Percentiles rank a stretch among this genome's conserved stretches.
phyloP scores from a whole-genome alignment of 2,329 filamentous ascomycete species.

The Alternaria longipes region DNA sequence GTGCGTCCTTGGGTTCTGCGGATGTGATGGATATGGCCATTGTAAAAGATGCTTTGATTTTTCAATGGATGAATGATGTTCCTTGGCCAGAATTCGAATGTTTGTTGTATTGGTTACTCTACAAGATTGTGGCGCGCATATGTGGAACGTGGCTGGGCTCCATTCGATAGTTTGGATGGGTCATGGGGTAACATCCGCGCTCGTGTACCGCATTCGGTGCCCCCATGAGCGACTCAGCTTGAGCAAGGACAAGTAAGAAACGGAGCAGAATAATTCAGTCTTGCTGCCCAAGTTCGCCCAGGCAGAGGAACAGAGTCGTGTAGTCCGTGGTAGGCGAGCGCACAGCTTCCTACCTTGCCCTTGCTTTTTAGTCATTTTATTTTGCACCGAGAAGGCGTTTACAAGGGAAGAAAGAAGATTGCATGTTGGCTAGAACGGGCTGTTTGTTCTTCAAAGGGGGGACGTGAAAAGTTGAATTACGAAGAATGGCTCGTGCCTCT shows the following conservation, averaged over 20 bases:
- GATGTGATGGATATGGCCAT: constrained; percentile 2
- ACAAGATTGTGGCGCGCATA: not conserved
- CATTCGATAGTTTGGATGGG: not conserved
- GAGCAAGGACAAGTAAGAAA: not conserved
- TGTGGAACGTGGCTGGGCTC: not conserved
- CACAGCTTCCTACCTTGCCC: constrained; percentile 3
- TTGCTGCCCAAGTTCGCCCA: constrained; percentile 1
- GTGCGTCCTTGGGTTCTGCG: constrained; percentile 5
- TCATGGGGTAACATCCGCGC: not conserved
- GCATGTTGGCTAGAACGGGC: not conserved
- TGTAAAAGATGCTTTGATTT: not conserved
- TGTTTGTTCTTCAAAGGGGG: not conserved
- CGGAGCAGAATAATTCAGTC: no score
- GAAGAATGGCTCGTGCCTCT: not conserved
- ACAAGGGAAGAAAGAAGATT: not conserved
- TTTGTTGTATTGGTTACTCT: not conserved
- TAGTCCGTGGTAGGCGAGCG: constrained; percentile 1
- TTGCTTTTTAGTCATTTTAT: not conserved
- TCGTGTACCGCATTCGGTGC: not conserved
- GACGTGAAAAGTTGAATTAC: not conserved
- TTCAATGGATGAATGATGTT: not conserved
- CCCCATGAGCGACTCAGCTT: not conserved
- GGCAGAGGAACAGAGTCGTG: not conserved
- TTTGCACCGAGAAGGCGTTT: not conserved
- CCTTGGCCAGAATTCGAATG: not conserved